These are phyloP conservation scores for Colletotrichum sp. DNA, from an alignment of 2,329 filamentous ascomycete species.

Conservation along the genomic window DNA sequence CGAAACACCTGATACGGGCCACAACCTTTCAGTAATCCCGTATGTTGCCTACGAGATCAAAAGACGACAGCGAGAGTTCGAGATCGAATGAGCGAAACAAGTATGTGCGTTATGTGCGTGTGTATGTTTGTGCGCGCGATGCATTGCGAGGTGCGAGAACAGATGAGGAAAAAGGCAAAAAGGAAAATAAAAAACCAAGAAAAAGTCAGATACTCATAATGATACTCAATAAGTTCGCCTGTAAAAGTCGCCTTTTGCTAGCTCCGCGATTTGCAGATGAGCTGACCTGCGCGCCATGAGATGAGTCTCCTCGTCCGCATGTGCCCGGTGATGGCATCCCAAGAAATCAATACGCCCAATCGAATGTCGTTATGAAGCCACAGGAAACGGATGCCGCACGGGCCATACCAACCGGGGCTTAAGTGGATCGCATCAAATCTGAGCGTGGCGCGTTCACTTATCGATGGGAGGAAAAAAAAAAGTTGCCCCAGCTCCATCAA, in stretches of 20 bases:
- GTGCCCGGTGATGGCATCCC: too few relatives aligned
- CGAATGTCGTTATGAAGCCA: not conserved
- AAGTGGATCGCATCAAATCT: constrained; percentile 2
- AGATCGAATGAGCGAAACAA: not conserved
- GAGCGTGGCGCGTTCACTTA: constrained; percentile 11
- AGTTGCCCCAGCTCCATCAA: constrained; percentile 10
- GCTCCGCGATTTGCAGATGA: not conserved
- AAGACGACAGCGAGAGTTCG: not conserved
- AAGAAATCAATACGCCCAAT: not conserved
- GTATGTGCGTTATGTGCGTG: not conserved
- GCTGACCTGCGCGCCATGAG: not conserved
- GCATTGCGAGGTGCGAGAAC: not conserved
- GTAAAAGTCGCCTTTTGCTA: not conserved
- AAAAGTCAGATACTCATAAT: not conserved
- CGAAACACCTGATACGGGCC: not conserved
- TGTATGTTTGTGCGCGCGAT: not conserved
- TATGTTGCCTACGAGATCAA: not conserved
- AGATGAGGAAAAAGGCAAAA: not conserved
- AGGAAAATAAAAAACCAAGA: not conserved
- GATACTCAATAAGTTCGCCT: not conserved
- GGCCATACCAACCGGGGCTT: not conserved
- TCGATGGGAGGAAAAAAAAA: constrained; percentile 12
- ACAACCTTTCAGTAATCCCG: not conserved
- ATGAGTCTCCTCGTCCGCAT: not conserved
- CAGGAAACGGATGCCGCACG: not conserved